Conservation (phyloP, 179 eudicot species). For the Spergularia azorica region DNA sequence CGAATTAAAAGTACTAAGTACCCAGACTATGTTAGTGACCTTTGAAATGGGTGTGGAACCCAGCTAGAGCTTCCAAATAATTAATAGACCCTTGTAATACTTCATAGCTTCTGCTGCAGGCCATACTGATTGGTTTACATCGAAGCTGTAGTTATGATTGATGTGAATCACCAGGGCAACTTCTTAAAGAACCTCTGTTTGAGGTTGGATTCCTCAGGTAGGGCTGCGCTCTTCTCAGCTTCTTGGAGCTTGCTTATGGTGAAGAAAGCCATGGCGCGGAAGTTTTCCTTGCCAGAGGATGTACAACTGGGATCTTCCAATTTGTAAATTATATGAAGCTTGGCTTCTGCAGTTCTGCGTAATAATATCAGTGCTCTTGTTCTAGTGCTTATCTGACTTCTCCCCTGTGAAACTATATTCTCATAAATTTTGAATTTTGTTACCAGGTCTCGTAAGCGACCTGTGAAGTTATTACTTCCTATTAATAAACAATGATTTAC, state of each 20-base stretch:
- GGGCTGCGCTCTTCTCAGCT: not conserved
- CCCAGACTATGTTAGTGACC: not conserved
- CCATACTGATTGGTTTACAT: not conserved
- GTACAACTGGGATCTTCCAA: not conserved
- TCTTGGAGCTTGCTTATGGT: not conserved
- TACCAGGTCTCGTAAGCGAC: not conserved
- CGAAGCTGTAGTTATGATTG: not conserved
- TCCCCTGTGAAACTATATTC: not conserved
- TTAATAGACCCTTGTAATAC: not conserved
- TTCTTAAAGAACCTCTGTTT: not conserved
- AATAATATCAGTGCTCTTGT: not conserved
- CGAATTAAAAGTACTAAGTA: not conserved
- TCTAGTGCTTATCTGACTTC: not conserved
- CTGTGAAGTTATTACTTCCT: not conserved
- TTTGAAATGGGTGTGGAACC: no score
- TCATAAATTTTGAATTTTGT: not conserved
- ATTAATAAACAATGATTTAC: not conserved
- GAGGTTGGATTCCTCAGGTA: not conserved
- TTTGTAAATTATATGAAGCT: conserved; percentile 19
- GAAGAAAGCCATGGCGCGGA: not conserved
- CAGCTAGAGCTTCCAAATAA: not conserved
- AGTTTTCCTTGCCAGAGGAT: not conserved
- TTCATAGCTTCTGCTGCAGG: conserved; percentile 3
- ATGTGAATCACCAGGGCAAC: not conserved
- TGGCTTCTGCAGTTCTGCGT: not conserved